Conservation (phyloP, 345 rosid species). For the Salix dunnii region DNA sequence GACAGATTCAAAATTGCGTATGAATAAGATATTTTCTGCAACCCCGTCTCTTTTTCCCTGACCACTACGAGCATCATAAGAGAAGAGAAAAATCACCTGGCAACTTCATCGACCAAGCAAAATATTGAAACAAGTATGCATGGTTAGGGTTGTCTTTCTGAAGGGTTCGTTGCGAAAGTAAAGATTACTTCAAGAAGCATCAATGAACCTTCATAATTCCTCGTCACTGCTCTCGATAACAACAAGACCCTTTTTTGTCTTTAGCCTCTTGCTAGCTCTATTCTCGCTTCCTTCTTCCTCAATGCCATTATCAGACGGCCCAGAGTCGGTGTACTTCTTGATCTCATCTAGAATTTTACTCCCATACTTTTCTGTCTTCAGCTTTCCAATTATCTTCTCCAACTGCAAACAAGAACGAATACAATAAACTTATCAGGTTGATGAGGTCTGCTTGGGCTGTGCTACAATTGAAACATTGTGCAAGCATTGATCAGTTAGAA, state of each 20-base stretch:
- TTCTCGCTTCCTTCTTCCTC: slow-evolving; percentile 30
- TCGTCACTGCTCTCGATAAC: slow-evolving; percentile 55
- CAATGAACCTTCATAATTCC: slow-evolving; percentile 11
- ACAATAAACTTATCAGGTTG: neutral
- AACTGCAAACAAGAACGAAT: slow-evolving; percentile 45
- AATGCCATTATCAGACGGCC: slow-evolving; percentile 11
- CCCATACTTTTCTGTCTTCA: slow-evolving; percentile 75
- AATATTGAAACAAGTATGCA: too few relatives aligned
- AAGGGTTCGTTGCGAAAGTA: too few relatives aligned
- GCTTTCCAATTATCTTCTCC: slow-evolving; percentile 78
- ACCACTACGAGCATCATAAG: too few relatives aligned
- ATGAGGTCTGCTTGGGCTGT: neutral
- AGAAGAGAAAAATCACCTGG: too few relatives aligned
- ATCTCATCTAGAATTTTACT: slow-evolving; percentile 68
- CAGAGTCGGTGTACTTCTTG: slow-evolving; percentile 23
- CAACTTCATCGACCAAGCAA: too few relatives aligned
- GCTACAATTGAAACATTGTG: neutral
- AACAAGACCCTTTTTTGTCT: slow-evolving; percentile 47
- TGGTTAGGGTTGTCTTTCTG: too few relatives aligned
- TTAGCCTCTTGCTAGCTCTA: slow-evolving; percentile 54
- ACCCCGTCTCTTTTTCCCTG: too few relatives aligned
- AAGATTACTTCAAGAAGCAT: too few relatives aligned
- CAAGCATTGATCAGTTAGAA: neutral
- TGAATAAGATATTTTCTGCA: too few relatives aligned
- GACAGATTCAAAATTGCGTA: too few relatives aligned